A percentile compares a stretch with the other conserved stretches of the same genome.
phyloP scores from a whole-genome alignment of 2,329 filamentous ascomycete genomes.

The Lithohypha guttulata region DNA sequence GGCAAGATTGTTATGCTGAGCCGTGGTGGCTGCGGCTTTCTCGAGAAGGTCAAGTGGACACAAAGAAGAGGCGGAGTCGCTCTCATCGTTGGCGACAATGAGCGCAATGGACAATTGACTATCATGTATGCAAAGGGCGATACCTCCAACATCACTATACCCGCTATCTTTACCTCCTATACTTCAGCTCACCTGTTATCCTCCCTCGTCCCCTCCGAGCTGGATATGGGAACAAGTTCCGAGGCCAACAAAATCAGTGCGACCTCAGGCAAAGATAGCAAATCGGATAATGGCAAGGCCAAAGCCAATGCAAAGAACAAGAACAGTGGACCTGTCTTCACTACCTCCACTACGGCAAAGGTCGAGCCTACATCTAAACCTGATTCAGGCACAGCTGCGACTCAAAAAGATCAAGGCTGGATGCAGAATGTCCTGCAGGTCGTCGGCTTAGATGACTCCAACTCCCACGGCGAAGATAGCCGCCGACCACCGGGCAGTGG shows the following conservation, averaged over 20 bases:
- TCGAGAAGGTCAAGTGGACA: conserved; percentile 96
- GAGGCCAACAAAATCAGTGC: conserved; percentile 30
- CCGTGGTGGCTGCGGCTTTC: conserved; percentile 86
- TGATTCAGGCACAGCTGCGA: conserved; percentile 12
- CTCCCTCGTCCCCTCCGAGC: conserved; percentile 65
- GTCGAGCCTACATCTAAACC: conserved; percentile 15
- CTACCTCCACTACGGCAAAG: conserved; percentile 21
- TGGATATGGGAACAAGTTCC: conserved; percentile 50
- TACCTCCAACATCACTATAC: conserved; percentile 88
- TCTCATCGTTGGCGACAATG: conserved; percentile 88
- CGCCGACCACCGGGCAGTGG: conserved; percentile 62
- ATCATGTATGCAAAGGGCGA: conserved; percentile 98
- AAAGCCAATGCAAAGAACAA: conserved; percentile 10
- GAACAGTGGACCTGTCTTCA: conserved; percentile 23
- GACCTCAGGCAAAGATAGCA: conserved; percentile 12
- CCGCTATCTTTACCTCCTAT: conserved; percentile 86
- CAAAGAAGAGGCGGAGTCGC: conserved; percentile 81
- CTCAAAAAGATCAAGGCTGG: conserved; percentile 31
- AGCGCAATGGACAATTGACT: conserved; percentile 75
- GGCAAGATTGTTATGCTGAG: conserved; percentile 89
- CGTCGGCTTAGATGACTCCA: conserved; percentile 30
- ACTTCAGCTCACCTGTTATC: conserved; percentile 90
- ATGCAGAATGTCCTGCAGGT: conserved; percentile 36
- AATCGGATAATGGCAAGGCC: conserved; percentile 5
- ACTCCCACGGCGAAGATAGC: conserved; percentile 36